Evolutionary conservation across 1,139 yeast genomes (phyloP).

Genomic region (Protomyces macrosporus): DNA sequence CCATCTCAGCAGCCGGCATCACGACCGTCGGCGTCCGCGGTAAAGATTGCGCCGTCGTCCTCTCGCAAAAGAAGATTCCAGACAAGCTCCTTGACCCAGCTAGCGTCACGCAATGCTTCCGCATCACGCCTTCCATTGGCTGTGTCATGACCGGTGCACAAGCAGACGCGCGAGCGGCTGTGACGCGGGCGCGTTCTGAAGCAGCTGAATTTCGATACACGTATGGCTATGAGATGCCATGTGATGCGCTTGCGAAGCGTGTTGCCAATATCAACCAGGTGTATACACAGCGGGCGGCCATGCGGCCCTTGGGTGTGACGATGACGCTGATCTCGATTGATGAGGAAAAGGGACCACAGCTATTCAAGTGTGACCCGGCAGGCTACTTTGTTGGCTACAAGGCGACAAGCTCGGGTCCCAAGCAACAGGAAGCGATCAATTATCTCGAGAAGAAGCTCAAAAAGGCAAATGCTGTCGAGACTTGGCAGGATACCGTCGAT

Average conservation of each 20-base stretch:
- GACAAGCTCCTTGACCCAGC: slow-evolving; percentile 28
- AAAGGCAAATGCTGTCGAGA: slow-evolving; percentile 50
- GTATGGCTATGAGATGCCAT: slow-evolving; percentile 96
- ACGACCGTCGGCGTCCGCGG: slow-evolving; percentile 87
- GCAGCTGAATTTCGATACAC: slow-evolving; percentile 92
- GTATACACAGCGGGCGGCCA: slow-evolving; percentile 97
- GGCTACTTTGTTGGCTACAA: slow-evolving; percentile 89
- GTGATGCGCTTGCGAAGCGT: slow-evolving; percentile 85
- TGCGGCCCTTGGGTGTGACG: slow-evolving; percentile 66
- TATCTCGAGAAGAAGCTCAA: slow-evolving; percentile 87
- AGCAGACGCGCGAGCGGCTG: slow-evolving; percentile 91
- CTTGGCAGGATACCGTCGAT: slow-evolving; percentile 82
- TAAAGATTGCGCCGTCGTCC: slow-evolving; percentile 78
- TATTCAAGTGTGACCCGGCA: slow-evolving; percentile 94
- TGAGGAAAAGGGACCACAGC: slow-evolving; percentile 83
- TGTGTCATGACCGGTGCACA: slow-evolving; percentile 75
- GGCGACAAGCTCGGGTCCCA: slow-evolving; percentile 94
- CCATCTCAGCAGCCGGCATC: slow-evolving; percentile 86
- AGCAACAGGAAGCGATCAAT: slow-evolving; percentile 92
- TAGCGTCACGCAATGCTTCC: slow-evolving; percentile 26
- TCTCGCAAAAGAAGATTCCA: slow-evolving; percentile 92
- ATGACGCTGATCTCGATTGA: slow-evolving; percentile 83
- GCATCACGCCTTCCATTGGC: slow-evolving; percentile 51
- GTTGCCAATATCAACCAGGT: slow-evolving; percentile 93
- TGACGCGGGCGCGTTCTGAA: slow-evolving; percentile 82